A percentile compares a stretch with the other conserved stretches of the same genome.
Evolutionary conservation across 139 green algal species (phyloP).

Genomic region (Closterium sp.): DNA sequence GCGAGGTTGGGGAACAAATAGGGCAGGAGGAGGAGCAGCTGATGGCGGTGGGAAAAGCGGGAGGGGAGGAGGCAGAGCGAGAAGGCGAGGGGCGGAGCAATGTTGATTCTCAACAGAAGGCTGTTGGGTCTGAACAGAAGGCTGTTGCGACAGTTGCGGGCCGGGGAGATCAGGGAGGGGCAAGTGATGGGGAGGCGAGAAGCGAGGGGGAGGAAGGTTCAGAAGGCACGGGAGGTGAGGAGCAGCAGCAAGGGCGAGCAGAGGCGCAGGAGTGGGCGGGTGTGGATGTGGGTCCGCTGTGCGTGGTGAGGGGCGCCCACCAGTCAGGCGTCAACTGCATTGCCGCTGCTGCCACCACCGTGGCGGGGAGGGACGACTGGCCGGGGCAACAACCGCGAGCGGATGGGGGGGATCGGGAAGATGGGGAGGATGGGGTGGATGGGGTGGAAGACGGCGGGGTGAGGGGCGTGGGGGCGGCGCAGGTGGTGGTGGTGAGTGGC

Average conservation of each 20-base stretch:
- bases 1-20: not conserved
- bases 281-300: too few relatives aligned
- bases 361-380: not conserved
- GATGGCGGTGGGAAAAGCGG: not conserved
- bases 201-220: not conserved
- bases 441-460: too few relatives aligned
- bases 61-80: not conserved
- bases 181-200: not conserved
- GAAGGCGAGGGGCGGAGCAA: too few relatives aligned
- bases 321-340: conserved; percentile 40
- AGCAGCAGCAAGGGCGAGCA: too few relatives aligned
- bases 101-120: not conserved
- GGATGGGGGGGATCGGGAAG: too few relatives aligned
- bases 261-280: too few relatives aligned
- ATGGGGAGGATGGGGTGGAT: too few relatives aligned
- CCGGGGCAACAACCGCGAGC: too few relatives aligned
- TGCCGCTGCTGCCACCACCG: not conserved
- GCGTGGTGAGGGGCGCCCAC: not conserved
- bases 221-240: not conserved
- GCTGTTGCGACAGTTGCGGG: not conserved
- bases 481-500: conserved; percentile 12
- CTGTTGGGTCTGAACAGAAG: not conserved
- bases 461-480: too few relatives aligned
- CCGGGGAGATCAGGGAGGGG: not conserved
- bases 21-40: not conserved